A percentile compares a stretch with the other conserved stretches of the same genome.
Conservation (phyloP, 768 basidiomycete species). For the Pulveroboletus sp. region DNA sequence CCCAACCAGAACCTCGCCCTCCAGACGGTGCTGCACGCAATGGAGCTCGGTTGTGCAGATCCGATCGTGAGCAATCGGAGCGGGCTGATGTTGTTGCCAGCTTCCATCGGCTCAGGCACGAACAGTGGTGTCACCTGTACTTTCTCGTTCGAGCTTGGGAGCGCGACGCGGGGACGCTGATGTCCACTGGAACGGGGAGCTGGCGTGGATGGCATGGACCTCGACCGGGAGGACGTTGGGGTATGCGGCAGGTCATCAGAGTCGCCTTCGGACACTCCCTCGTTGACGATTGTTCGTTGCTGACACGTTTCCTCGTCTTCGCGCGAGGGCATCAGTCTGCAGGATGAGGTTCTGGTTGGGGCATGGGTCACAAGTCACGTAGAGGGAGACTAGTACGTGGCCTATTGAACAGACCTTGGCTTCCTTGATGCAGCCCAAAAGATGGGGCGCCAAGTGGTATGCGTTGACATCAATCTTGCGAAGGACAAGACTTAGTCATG, state of each 20-base stretch:
- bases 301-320: slow-evolving; percentile 51
- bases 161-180: slow-evolving; percentile 27
- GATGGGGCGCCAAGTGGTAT: too few species aligned
- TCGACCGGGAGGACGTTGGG: slow-evolving; percentile 17
- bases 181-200: slow-evolving; percentile 20
- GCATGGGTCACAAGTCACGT: too few species aligned
- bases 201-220: slow-evolving; percentile 6
- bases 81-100: slow-evolving; percentile 37
- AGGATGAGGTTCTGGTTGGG: too few species aligned
- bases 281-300: slow-evolving; percentile 32
- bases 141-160: slow-evolving; percentile 43
- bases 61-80: slow-evolving; percentile 12
- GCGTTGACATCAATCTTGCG: too few species aligned
- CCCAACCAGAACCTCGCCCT: slow-evolving; percentile 72
- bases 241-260: slow-evolving; percentile 22
- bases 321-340: slow-evolving; percentile 85
- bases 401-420: too few species aligned
- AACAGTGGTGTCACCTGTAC: slow-evolving; percentile 52
- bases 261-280: slow-evolving; percentile 57
- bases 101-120: slow-evolving; percentile 53
- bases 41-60: slow-evolving; percentile 6
- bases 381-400: too few species aligned
- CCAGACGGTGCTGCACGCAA: slow-evolving; percentile 41
- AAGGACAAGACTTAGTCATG: too few species aligned
- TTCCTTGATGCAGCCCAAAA: too few species aligned